Evolutionary conservation across 2,329 filamentous ascomycete species (phyloP), one percentile per base, ranked within the genome.

Genomic region (Penicillium sp.): DNA sequence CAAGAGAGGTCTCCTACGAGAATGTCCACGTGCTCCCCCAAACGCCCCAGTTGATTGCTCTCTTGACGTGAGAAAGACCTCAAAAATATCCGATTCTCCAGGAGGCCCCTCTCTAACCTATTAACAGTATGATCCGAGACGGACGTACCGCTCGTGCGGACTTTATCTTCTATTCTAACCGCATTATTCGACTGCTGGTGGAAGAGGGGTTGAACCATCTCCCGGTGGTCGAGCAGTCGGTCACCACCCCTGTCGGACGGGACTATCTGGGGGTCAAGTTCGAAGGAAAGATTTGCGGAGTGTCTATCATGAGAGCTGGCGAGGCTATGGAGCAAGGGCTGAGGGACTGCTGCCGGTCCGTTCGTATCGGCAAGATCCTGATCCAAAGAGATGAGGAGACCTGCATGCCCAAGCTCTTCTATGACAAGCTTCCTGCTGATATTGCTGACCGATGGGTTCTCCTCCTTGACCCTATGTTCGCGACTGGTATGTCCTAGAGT

Each of bases 131-230:
- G 83, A 97, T 99, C 69, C 88, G 94, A 64, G 91, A 96, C 74
- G 90, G 89, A 73, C 84, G 88, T 61, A 99, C 94, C 5, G 85
- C 88, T 50, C 89, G 94, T 52, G 94, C 91, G 56, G 94, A 99
- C 74, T 99, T 99, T 73, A 97, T 99, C 69, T 99, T 99, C 78
- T 96, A 97, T 78, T 96, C 92, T 36, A 99, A 99, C 76, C 86
- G 94, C 54, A 97, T 99, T 71, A 97, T 97, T 71, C 90, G 94
- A 26, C 82, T 99, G 34, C 83, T 99, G 6, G 94, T 99, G 33
- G 94, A 99, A 75, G 94, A 99, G 76, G 94, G 94, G 3, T 81
- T 99, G 48, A 99, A 99, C 74, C 94, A 99, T 72, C 83, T 99
- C 34, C 94, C 94, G 1, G 91, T 96, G 15, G 86, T 96, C 46